These are phyloP conservation scores for Periglandula ipomoeae DNA, from an alignment of 2,329 filamentous ascomycete genomes.

Conservation along the genomic window DNA sequence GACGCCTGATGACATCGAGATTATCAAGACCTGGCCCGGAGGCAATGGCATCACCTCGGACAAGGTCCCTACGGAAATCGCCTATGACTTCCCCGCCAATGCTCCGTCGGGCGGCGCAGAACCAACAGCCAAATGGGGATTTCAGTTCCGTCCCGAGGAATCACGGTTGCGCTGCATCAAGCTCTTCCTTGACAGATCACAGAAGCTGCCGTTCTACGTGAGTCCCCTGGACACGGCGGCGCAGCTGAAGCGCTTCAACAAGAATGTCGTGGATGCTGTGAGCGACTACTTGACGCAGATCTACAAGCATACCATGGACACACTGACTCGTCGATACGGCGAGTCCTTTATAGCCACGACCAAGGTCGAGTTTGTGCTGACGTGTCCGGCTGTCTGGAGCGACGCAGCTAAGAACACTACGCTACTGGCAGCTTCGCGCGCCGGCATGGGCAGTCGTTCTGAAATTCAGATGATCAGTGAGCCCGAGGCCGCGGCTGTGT, in stretches of 20 bases:
- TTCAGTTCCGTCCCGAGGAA: slow-evolving; percentile 73
- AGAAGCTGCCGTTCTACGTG: slow-evolving; percentile 74
- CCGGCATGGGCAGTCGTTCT: slow-evolving; percentile 63
- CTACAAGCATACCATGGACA: slow-evolving; percentile 71
- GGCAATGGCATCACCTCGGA: slow-evolving; percentile 81
- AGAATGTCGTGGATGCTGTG: slow-evolving; percentile 71
- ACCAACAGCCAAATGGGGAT: slow-evolving; percentile 63
- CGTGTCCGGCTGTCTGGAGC: slow-evolving; percentile 76
- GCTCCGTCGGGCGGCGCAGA: slow-evolving; percentile 25
- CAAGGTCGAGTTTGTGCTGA: slow-evolving; percentile 70
- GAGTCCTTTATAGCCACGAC: slow-evolving; percentile 70
- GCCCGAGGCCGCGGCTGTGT: slow-evolving; percentile 71
- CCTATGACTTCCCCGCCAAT: slow-evolving; percentile 38
- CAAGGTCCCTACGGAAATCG: slow-evolving; percentile 76
- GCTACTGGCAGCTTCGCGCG: slow-evolving; percentile 64
- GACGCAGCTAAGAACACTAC: slow-evolving; percentile 81
- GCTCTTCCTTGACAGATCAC: slow-evolving; percentile 70
- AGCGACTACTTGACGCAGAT: slow-evolving; percentile 72
- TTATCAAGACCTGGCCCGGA: slow-evolving; percentile 78
- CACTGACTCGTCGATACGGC: slow-evolving; percentile 63
- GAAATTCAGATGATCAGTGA: slow-evolving; percentile 74
- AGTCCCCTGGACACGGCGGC: slow-evolving; percentile 68
- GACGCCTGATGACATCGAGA: slow-evolving; percentile 70
- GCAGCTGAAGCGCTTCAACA: slow-evolving; percentile 63
- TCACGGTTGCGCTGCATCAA: slow-evolving; percentile 73